Evolutionary conservation across 495 filamentous ascomycete genomes (phyloP).

Genomic region (Penicillium herquei): DNA sequence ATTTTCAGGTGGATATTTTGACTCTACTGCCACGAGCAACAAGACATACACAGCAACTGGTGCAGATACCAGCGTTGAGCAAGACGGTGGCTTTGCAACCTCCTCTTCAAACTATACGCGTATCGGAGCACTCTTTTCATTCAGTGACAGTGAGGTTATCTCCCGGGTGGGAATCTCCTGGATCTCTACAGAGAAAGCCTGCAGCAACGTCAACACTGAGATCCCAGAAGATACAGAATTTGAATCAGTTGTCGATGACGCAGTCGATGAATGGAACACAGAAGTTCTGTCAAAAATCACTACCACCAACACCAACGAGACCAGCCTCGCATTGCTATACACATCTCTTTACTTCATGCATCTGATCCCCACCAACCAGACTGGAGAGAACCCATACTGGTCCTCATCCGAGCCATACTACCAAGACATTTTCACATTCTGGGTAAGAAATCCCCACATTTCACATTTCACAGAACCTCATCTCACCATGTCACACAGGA

Average conservation of each 20-base stretch:
- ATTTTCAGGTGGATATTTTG: conserved; percentile 53
- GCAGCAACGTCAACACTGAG: conserved; percentile 55
- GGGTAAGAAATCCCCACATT: conserved; percentile 38
- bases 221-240: conserved; percentile 53
- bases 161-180: conserved; percentile 72
- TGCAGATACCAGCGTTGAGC: conserved; percentile 26
- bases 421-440: conserved; percentile 46
- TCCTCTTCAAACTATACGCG: conserved; percentile 28
- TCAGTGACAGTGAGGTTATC: conserved; percentile 39
- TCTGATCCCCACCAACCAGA: conserved; percentile 68
- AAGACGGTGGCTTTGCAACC: conserved; percentile 24
- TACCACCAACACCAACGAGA: conserved; percentile 53
- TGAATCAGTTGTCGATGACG: conserved; percentile 43
- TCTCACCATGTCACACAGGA: conserved; percentile 27
- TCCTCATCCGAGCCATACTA: conserved; percentile 61
- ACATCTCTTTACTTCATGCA: conserved; percentile 68
- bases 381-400: conserved; percentile 71
- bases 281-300: conserved; percentile 63
- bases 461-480: no score
- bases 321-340: conserved; percentile 61
- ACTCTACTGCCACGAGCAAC: conserved; percentile 38
- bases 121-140: conserved; percentile 37
- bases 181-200: conserved; percentile 63
- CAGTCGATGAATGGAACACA: conserved; percentile 56
- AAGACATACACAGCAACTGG: conserved; percentile 32